Percentiles rank a stretch among this genome's conserved stretches.
Conservation (phyloP, 2,329 filamentous ascomycete species). For the Diplodia intermedia region DNA sequence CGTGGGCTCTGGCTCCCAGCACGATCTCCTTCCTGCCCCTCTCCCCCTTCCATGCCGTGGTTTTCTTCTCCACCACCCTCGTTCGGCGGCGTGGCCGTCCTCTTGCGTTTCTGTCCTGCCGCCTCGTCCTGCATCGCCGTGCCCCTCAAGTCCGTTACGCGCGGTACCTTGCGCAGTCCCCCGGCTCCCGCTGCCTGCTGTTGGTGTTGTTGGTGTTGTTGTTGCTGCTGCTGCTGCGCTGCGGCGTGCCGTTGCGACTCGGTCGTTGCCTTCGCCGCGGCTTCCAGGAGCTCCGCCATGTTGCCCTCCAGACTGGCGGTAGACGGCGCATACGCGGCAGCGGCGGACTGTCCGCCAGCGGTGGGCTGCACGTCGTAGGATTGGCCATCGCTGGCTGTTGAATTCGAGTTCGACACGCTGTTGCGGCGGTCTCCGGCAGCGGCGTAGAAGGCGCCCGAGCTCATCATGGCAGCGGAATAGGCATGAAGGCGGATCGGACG, state of each 20-base stretch:
- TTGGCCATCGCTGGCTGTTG: background rate
- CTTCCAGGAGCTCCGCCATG: constrained; percentile 47
- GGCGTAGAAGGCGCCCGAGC: constrained; percentile 17
- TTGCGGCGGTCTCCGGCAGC: constrained; percentile 7
- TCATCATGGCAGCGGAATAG: constrained; percentile 13
- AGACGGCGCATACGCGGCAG: background rate
- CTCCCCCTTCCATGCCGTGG: background rate
- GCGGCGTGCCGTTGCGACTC: constrained; percentile 34
- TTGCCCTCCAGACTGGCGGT: constrained; percentile 21
- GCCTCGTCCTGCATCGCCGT: constrained; percentile 25
- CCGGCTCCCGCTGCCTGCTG: background rate
- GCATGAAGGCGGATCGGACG: background rate
- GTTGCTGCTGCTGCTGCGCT: background rate
- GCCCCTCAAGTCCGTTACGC: constrained; percentile 24
- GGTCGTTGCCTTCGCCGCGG: constrained; percentile 46
- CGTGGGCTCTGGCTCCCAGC: constrained; percentile 32
- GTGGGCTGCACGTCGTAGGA: background rate
- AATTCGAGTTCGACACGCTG: background rate
- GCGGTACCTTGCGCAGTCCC: constrained; percentile 20
- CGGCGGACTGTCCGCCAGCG: no score
- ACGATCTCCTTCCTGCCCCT: background rate
- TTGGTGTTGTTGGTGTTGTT: background rate
- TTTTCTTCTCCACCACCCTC: background rate
- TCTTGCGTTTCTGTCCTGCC: constrained; percentile 30
- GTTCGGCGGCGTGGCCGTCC: constrained; percentile 2